phyloP scores from a whole-genome alignment of 176 grass and related monocot species.

The Oryza longistaminata region DNA sequence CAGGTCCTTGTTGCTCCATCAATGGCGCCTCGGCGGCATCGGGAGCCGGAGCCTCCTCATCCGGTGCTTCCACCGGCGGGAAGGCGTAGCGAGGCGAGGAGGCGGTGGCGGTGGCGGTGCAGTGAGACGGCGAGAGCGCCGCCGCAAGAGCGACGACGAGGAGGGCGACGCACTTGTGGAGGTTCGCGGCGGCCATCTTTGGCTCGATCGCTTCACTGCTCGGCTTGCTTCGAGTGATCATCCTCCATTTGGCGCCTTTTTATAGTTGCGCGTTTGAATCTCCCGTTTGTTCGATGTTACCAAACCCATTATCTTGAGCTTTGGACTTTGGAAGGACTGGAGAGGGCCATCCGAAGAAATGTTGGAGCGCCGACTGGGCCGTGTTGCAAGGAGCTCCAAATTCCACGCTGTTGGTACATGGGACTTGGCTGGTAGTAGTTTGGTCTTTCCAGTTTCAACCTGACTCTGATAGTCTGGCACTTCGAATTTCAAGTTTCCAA shows the following conservation, averaged over 20 bases:
- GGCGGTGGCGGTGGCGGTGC: neutral
- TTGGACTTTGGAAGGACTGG: neutral
- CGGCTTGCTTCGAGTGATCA: slow-evolving; percentile 1
- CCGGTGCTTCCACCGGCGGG: neutral
- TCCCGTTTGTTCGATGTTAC: neutral
- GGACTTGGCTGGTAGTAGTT: neutral
- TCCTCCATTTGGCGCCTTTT: slow-evolving; percentile 25
- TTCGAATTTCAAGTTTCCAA: too few relatives aligned
- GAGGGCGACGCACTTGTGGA: slow-evolving; percentile 17
- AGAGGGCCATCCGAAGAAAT: too few relatives aligned
- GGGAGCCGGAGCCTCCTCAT: neutral
- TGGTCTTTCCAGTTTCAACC: neutral
- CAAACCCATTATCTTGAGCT: slow-evolving; percentile 49
- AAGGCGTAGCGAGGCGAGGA: neutral
- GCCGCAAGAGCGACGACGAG: slow-evolving; percentile 24
- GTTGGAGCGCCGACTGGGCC: too few relatives aligned
- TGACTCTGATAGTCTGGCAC: too few relatives aligned
- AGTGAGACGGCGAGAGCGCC: slow-evolving; percentile 22
- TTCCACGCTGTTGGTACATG: neutral
- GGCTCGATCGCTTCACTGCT: neutral
- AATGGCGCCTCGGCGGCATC: slow-evolving; percentile 1
- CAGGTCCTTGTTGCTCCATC: neutral
- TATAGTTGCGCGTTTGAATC: slow-evolving; percentile 32
- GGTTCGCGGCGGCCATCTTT: neutral
- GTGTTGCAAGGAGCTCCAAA: slow-evolving; percentile 12